Conservation (phyloP, 2,329 filamentous ascomycete species). For the Alternaria angustiovoidea region DNA sequence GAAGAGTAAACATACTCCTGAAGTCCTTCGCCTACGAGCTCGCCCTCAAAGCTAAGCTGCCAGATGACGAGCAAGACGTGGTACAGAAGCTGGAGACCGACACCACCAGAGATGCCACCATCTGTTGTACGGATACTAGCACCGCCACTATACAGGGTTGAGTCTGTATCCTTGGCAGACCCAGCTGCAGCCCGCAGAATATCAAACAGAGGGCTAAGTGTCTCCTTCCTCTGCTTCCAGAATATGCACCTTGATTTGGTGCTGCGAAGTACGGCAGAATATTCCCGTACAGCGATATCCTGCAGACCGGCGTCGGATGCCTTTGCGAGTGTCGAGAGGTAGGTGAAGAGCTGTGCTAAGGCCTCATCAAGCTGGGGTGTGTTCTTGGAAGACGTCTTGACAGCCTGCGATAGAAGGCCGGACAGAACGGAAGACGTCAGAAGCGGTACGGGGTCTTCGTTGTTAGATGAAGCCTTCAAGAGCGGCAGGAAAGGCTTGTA, state of each 20-base stretch:
- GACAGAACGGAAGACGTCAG: constrained; percentile 89
- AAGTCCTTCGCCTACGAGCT: constrained; percentile 76
- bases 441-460: constrained; percentile 86
- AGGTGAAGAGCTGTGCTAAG: constrained; percentile 82
- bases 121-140: constrained; percentile 66
- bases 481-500: constrained; percentile 84
- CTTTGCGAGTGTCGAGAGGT: constrained; percentile 83
- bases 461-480: constrained; percentile 81
- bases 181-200: constrained; percentile 80
- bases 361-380: constrained; percentile 73
- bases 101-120: constrained; percentile 74
- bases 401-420: constrained; percentile 73
- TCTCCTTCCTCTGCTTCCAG: constrained; percentile 90
- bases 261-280: constrained; percentile 83
- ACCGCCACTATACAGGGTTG: constrained; percentile 61
- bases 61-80: constrained; percentile 92
- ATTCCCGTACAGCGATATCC: constrained; percentile 93
- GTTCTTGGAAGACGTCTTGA: constrained; percentile 67
- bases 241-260: constrained; percentile 79
- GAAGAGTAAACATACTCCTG: constrained; percentile 71
- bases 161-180: constrained; percentile 73
- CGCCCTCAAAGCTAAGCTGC: constrained; percentile 92
- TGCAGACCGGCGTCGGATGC: constrained; percentile 88
- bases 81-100: constrained; percentile 92
- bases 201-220: constrained; percentile 79